Evolutionary conservation across 2,329 filamentous ascomycete species (phyloP).

Genomic region (Fusarium solani-melongenae): DNA sequence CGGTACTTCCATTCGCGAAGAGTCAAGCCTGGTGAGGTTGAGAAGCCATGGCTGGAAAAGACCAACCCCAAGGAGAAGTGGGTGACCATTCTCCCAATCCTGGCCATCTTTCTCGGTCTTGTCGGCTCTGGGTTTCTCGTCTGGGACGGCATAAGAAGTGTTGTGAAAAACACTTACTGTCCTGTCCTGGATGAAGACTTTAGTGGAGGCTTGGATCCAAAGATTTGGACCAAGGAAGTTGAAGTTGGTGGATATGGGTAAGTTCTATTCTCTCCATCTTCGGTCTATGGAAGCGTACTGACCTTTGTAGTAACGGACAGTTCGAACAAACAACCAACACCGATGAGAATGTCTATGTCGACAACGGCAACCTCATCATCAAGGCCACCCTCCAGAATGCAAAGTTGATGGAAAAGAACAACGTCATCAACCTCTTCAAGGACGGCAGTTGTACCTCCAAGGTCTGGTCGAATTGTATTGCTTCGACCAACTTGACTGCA

Average conservation of each 20-base stretch:
- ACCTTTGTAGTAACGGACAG: conserved; percentile 73
- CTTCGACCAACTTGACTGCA: conserved; percentile 76
- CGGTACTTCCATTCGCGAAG: conserved; percentile 80
- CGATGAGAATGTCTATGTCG: conserved; percentile 79
- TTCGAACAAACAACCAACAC: conserved; percentile 80
- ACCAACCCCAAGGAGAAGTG: conserved; percentile 85
- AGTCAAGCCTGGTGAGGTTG: conserved; percentile 76
- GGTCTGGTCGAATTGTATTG: conserved; percentile 67
- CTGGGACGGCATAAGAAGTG: conserved; percentile 78
- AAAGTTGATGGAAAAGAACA: conserved; percentile 72
- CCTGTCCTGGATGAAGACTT: conserved; percentile 75
- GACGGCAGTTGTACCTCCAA: conserved; percentile 76
- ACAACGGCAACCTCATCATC: conserved; percentile 77
- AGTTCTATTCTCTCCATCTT: conserved; percentile 45
- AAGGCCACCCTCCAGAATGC: conserved; percentile 81
- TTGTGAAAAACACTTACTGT: conserved; percentile 81
- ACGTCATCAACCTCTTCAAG: conserved; percentile 73
- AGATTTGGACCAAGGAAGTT: conserved; percentile 79
- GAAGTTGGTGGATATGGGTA: conserved; percentile 82
- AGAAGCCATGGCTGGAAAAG: conserved; percentile 82
- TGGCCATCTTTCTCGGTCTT: conserved; percentile 77
- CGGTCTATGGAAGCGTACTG: background rate
- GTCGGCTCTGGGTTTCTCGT: conserved; percentile 76
- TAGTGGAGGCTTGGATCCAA: conserved; percentile 64
- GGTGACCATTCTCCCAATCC: conserved; percentile 82